Conservation (phyloP, 2,329 filamentous ascomycete species). For the Scedosporium minutisporum region DNA sequence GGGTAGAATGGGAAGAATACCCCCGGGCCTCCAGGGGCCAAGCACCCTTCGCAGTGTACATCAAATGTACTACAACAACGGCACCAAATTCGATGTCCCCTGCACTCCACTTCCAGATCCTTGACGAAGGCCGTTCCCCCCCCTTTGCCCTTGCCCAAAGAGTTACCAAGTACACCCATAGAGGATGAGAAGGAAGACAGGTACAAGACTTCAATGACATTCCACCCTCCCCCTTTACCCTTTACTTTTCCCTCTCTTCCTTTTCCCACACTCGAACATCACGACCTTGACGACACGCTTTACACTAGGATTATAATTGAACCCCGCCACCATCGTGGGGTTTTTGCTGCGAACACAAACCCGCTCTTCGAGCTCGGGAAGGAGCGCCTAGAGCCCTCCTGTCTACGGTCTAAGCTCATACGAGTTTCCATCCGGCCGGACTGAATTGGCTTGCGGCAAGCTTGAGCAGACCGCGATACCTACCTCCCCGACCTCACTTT, state of each 20-base stretch:
- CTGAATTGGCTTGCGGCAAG: background rate
- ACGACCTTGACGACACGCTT: background rate
- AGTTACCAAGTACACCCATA: background rate
- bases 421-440: too few relatives aligned
- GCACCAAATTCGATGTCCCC: background rate
- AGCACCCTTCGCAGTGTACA: background rate
- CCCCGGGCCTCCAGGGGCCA: background rate
- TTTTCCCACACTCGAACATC: background rate
- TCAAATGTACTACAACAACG: background rate
- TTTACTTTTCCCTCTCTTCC: background rate
- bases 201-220: conserved; percentile 3
- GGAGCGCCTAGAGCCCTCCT: too few relatives aligned
- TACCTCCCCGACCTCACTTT: background rate
- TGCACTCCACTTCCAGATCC: background rate
- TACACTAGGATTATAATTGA: background rate
- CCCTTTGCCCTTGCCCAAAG: background rate
- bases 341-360: background rate
- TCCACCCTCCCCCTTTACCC: background rate
- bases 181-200: background rate
- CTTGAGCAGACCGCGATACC: background rate
- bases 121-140: background rate
- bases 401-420: too few relatives aligned
- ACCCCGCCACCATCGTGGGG: background rate
- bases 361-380: background rate
- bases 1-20: background rate